These are phyloP conservation scores for Starmerella cellae DNA, from an alignment of 805 yeast species.

Conservation along the genomic window DNA sequence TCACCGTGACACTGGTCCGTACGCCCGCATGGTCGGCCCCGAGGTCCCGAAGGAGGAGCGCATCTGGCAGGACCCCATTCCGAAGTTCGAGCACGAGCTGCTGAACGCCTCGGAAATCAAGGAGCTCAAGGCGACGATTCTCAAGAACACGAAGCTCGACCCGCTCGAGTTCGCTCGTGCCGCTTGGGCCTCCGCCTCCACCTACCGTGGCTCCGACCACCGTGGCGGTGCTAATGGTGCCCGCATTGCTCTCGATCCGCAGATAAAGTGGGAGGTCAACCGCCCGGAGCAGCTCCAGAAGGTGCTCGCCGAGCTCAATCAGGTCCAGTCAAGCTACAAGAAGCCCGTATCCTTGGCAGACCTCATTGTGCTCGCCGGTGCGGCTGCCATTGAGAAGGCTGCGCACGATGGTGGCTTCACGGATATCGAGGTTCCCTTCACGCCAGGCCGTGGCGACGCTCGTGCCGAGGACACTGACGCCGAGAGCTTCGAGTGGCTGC, in stretches of 20 bases:
- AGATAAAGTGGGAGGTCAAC: conserved; percentile 19
- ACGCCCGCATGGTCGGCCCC: conserved; percentile 16
- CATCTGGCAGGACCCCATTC: conserved; percentile 19
- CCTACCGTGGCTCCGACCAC: conserved; percentile 14
- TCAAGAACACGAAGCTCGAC: conserved; percentile 5
- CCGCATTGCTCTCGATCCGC: conserved; percentile 15
- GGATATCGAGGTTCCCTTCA: conserved; percentile 16
- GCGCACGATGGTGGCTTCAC: conserved; percentile 10
- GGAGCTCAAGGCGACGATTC: conserved; percentile 7
- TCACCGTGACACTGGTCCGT: conserved; percentile 19
- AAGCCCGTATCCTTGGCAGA: conserved; percentile 16
- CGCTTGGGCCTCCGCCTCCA: conserved; percentile 19
- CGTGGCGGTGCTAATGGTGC: conserved; percentile 20
- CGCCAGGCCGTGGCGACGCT: conserved; percentile 17
- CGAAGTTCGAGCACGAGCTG: conserved; percentile 8
- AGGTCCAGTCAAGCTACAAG: conserved; percentile 12
- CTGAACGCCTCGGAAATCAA: conserved; percentile 11
- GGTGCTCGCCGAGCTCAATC: conserved; percentile 10
- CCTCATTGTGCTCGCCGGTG: conserved; percentile 15
- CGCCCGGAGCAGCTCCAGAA: conserved; percentile 15
- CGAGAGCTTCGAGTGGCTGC: conserved; percentile 15
- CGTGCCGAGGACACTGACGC: conserved; percentile 11
- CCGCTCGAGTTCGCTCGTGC: conserved; percentile 14
- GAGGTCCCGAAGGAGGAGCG: conserved; percentile 12
- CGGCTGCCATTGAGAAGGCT: conserved; percentile 15